A percentile compares a stretch with the other conserved stretches of the same genome.
Conservation (phyloP, 2,329 filamentous ascomycete species). For the Neofusicoccum cordaticola region DNA sequence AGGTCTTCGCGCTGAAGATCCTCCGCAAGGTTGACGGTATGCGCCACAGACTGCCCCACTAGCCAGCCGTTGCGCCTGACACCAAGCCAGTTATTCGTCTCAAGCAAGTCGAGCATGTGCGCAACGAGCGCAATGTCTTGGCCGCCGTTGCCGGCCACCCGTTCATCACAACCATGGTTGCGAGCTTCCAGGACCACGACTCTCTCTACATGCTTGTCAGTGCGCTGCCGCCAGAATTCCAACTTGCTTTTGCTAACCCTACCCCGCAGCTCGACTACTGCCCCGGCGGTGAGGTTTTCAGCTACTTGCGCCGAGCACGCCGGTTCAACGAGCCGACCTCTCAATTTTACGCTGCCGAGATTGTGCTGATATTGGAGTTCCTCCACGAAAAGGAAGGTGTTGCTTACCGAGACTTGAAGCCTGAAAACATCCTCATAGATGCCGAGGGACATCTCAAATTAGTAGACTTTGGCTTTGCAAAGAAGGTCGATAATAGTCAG, state of each 20-base stretch:
- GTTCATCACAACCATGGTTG: constrained; percentile 76
- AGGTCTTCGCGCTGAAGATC: constrained; percentile 81
- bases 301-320: constrained; percentile 72
- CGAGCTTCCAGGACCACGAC: constrained; percentile 75
- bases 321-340: constrained; percentile 76
- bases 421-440: constrained; percentile 78
- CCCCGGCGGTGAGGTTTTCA: constrained; percentile 81
- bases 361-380: constrained; percentile 76
- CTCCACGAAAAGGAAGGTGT: constrained; percentile 77
- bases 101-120: constrained; percentile 84
- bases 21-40: constrained; percentile 59
- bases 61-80: not conserved
- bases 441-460: constrained; percentile 76
- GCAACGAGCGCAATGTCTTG: constrained; percentile 76
- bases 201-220: constrained; percentile 73
- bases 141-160: constrained; percentile 75
- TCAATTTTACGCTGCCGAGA: constrained; percentile 81
- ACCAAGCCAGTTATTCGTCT: constrained; percentile 64
- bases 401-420: constrained; percentile 79
- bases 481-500: constrained; percentile 64
- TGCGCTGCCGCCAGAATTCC: not conserved
- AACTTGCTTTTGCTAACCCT: constrained; percentile 22
- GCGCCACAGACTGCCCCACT: constrained; percentile 17
- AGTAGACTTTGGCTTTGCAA: constrained; percentile 83
- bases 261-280: constrained; percentile 66